phyloP scores from a whole-genome alignment of 202 grass and related monocot species.

The Hordeum pubiflorum region DNA sequence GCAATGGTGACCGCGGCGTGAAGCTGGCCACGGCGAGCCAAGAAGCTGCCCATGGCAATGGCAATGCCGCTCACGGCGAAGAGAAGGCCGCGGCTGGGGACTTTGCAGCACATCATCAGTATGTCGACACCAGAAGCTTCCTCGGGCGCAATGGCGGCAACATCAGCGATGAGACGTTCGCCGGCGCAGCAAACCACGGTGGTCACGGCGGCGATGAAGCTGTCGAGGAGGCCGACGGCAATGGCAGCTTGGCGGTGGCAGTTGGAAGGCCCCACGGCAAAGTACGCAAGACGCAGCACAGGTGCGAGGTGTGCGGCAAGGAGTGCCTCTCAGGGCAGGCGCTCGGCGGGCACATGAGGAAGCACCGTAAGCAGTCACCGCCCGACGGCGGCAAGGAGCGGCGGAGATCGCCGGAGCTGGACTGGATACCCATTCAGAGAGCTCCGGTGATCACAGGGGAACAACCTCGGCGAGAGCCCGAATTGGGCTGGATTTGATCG shows the following conservation, averaged over 20 bases:
- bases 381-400: neutral
- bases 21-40: neutral
- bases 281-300: neutral
- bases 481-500: neutral
- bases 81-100: neutral
- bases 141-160: neutral
- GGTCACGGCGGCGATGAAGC: neutral
- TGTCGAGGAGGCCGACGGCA: neutral
- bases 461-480: neutral
- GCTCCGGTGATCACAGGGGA: neutral
- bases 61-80: neutral
- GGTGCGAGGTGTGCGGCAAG: conserved; percentile 30
- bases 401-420: neutral
- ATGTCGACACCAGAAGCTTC: neutral
- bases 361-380: conserved; percentile 13
- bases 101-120: neutral
- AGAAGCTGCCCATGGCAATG: neutral
- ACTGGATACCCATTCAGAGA: neutral
- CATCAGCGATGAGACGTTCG: neutral
- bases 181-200: neutral
- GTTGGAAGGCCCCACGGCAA: neutral
- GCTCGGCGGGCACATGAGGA: conserved; percentile 47
- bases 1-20: neutral
- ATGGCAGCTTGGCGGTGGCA: neutral
- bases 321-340: conserved; percentile 11